Base-by-base conservation (phyloP, 768 basidiomycete genomes). In the Postia placenta region DNA sequence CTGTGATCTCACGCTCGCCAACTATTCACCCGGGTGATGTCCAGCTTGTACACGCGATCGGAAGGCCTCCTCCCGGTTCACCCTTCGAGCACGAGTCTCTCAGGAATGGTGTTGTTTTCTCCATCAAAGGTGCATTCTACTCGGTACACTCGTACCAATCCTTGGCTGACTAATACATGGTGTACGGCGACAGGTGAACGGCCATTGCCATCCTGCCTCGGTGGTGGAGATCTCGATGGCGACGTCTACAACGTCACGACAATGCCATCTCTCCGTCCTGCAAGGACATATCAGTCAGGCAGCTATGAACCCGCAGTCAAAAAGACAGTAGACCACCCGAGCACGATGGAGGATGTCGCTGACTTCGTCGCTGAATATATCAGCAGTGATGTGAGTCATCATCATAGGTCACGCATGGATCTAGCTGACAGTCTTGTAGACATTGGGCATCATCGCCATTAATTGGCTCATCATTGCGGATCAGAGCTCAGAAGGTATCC, bases 301-400 rank as follows among this genome's bases (percentile, higher is more conserved):
- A 59, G 57, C 14, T 86, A 86, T 57, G 57, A 63, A 1, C 68
- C 79, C 2, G 78, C 78, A 0, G 45, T 51, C 15, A 75, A 63
- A 59, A 79, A 75, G 49, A 27, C 67, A 5, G 57, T 84, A 2
- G 59, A 72, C 27, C 67, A 67, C 1, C 71, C 69, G 2, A 76
- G 79, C 56, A 80, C 76, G 1, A 81, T 83, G 71, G 62, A 62
- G 0, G 84, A 87, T 60, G 76, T 88, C 9, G 80, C 78, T 0
- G 76, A 85, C 42, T 88, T 87, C 57, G 74, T 88, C 1, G 73
- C 80, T 45, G 81, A 87, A 48, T 87, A 80, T 51, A 81, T 87
- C 49, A 78, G 69, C 57, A 81, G 74, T 37, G 82, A 87, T 54
- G 79, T 81, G 54, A 51, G 75, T 67, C 7, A 17, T 12, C 7